Evolutionary conservation across 352 stramenopile species (phyloP).

Genomic region (Pythium rishiriense): DNA sequence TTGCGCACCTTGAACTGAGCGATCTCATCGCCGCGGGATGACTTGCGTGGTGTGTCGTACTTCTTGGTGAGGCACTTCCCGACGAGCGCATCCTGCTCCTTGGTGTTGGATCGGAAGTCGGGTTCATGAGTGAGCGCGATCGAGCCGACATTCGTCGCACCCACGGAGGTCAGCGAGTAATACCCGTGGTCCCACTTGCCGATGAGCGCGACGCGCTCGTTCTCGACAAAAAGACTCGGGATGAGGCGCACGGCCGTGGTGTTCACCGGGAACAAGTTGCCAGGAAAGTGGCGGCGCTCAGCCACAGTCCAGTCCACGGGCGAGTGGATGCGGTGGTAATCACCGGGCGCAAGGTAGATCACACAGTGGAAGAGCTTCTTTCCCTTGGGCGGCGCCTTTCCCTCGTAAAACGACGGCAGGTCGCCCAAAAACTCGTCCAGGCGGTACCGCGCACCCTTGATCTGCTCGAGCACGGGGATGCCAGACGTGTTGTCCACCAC

Average conservation of each 20-base stretch:
- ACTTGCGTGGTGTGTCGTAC: conserved; percentile 43
- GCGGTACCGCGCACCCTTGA: conserved; percentile 80
- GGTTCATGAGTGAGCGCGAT: conserved; percentile 74
- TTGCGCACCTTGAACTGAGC: conserved; percentile 73
- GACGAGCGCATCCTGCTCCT: conserved; percentile 50
- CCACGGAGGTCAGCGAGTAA: conserved; percentile 82
- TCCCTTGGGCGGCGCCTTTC: conserved; percentile 35
- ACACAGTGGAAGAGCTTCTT: conserved; percentile 83
- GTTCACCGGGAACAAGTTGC: conserved; percentile 84
- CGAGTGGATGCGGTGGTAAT: conserved; percentile 89
- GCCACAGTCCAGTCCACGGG: conserved; percentile 74
- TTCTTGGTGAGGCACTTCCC: conserved; percentile 54
- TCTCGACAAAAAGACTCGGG: conserved; percentile 80
- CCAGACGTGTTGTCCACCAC: conserved; percentile 43
- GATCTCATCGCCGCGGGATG: conserved; percentile 64
- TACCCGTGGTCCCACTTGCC: conserved; percentile 80
- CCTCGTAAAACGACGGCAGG: conserved; percentile 58
- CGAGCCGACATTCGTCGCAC: conserved; percentile 87
- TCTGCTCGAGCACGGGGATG: conserved; percentile 74
- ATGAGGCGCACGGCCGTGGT: conserved; percentile 60
- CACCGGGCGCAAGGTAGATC: conserved; percentile 80
- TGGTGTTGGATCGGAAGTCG: conserved; percentile 64
- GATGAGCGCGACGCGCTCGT: conserved; percentile 76
- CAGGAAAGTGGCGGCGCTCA: conserved; percentile 80
- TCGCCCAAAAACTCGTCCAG: conserved; percentile 81